Conservation (phyloP, 1,284 basidiomycete species). For the Ustilago curta region DNA sequence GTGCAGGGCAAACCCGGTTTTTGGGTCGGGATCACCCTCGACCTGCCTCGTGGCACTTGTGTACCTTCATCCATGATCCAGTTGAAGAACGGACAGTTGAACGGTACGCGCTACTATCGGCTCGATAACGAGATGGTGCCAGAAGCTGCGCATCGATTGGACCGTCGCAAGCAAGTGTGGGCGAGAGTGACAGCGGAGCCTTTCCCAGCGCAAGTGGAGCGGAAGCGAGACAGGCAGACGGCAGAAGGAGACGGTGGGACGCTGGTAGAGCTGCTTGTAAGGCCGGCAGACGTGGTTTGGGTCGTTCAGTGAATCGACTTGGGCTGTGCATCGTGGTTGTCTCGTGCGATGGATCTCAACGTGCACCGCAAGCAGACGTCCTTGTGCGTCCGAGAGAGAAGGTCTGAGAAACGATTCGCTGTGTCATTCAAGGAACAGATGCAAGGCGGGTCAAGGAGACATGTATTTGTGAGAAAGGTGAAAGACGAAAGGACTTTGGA, state of each 20-base stretch:
- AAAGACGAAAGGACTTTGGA: too few relatives aligned
- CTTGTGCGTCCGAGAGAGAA: background rate
- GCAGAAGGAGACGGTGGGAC: background rate
- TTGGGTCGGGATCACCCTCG: conserved; percentile 52
- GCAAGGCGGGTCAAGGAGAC: background rate
- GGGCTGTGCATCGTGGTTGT: too few relatives aligned
- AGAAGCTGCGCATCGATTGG: conserved; percentile 4
- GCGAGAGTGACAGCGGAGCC: conserved; percentile 5
- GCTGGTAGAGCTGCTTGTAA: conserved; percentile 34
- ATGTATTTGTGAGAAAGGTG: too few relatives aligned
- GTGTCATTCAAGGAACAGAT: background rate
- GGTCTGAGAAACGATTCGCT: background rate
- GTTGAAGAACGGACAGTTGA: conserved; percentile 77
- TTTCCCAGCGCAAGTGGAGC: conserved; percentile 4
- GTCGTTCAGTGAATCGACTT: conserved; percentile 29
- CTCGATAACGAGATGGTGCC: conserved; percentile 64
- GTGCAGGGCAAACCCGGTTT: conserved; percentile 27
- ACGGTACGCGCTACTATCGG: conserved; percentile 81
- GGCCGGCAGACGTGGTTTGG: conserved; percentile 54
- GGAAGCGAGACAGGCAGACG: background rate
- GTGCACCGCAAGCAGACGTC: too few relatives aligned
- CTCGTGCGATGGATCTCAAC: too few relatives aligned
- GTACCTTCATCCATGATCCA: background rate
- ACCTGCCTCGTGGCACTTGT: background rate
- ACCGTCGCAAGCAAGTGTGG: conserved; percentile 9